A percentile compares a stretch with the other conserved stretches of the same genome.
phyloP scores from a whole-genome alignment of 352 stramenopile species.

The Phytophthora kernoviae region DNA sequence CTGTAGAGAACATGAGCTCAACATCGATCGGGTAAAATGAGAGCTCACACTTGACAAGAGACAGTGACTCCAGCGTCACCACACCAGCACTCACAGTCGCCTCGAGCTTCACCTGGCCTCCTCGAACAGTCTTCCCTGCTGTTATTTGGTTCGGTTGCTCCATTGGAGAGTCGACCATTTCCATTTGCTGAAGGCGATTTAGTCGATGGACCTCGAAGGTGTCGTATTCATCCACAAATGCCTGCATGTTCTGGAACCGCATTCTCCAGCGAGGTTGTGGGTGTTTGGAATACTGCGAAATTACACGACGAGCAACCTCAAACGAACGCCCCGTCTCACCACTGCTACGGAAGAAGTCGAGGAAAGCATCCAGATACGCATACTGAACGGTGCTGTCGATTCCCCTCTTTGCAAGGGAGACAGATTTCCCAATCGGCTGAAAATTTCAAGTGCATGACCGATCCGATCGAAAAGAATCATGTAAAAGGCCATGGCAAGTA shows the following conservation, averaged over 20 bases:
- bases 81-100: conserved; percentile 30
- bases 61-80: conserved; percentile 37
- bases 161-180: conserved; percentile 11
- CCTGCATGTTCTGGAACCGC: conserved; percentile 46
- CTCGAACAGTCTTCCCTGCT: not conserved
- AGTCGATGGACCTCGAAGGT: conserved; percentile 29
- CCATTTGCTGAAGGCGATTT: conserved; percentile 16
- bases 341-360: conserved; percentile 53
- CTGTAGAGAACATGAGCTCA: conserved; percentile 71
- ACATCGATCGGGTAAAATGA: conserved; percentile 69
- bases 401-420: not conserved
- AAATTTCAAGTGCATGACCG: conserved; percentile 37
- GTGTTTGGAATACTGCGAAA: conserved; percentile 42
- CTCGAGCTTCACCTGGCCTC: conserved; percentile 31
- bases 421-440: conserved; percentile 28
- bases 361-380: conserved; percentile 65
- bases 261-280: conserved; percentile 50
- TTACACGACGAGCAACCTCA: conserved; percentile 36
- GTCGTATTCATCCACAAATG: conserved; percentile 55
- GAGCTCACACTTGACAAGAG: conserved; percentile 43
- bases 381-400: conserved; percentile 46
- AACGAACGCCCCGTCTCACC: conserved; percentile 24
- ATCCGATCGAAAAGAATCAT: conserved; percentile 55
- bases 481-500: conserved; percentile 56
- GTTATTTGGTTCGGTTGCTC: conserved; percentile 4